Evolutionary conservation across 2,329 filamentous ascomycete species (phyloP).

Genomic region (Talaromyces sp.): DNA sequence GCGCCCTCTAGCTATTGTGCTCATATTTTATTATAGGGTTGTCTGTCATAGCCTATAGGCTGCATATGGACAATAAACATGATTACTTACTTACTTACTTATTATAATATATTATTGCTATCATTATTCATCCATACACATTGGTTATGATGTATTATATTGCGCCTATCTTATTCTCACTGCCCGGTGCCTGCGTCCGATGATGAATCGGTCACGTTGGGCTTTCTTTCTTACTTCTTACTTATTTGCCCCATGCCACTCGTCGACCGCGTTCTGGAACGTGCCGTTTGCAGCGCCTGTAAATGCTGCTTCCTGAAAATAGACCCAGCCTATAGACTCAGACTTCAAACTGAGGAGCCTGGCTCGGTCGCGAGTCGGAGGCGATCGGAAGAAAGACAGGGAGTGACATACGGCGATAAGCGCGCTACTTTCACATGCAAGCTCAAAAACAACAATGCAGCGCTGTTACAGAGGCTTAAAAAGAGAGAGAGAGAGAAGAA

Average conservation of each 20-base stretch:
- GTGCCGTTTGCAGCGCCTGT: neutral
- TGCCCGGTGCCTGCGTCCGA: neutral
- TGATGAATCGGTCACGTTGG: neutral
- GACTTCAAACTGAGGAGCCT: neutral
- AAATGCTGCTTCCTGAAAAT: neutral
- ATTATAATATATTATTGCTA: neutral
- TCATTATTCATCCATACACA: neutral
- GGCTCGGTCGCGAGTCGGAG: neutral
- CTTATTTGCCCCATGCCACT: neutral
- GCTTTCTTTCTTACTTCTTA: too few relatives aligned
- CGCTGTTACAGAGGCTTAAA: neutral
- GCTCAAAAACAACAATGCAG: neutral
- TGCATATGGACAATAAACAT: too few relatives aligned
- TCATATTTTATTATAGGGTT: too few relatives aligned
- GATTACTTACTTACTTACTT: too few relatives aligned
- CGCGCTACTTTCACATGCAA: neutral
- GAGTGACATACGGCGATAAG: neutral
- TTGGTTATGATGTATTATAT: neutral
- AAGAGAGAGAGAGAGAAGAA: neutral
- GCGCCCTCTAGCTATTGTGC: neutral
- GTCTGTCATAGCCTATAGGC: too few relatives aligned
- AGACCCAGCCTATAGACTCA: neutral
- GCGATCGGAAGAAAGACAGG: neutral
- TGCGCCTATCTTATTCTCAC: neutral
- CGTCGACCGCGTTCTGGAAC: neutral